phyloP scores from a whole-genome alignment of 495 filamentous ascomycete genomes.

The Podospora pseudopauciseta region DNA sequence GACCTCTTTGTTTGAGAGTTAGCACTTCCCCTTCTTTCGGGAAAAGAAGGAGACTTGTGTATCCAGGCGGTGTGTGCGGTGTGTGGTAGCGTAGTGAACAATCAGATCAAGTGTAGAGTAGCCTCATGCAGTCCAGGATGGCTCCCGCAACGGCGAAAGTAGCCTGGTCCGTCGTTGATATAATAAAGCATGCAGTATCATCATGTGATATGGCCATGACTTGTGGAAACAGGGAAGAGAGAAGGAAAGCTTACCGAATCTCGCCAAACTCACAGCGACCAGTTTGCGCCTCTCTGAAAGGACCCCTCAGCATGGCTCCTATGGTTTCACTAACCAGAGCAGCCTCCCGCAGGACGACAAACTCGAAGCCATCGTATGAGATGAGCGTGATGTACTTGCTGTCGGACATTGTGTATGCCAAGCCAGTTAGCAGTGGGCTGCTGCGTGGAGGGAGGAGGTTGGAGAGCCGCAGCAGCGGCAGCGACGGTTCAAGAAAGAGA shows the following conservation, averaged over 20 bases:
- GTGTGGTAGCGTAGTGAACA: slow-evolving; percentile 11
- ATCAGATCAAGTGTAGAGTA: slow-evolving; percentile 61
- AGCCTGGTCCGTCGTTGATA: slow-evolving; percentile 37
- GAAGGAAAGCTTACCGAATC: slow-evolving; percentile 57
- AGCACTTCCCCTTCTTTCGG: slow-evolving; percentile 1
- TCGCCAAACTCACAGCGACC: slow-evolving; percentile 66
- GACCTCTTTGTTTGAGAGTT: slow-evolving; percentile 51
- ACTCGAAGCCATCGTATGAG: slow-evolving; percentile 85
- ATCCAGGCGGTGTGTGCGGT: slow-evolving; percentile 3
- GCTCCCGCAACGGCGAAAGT: neutral
- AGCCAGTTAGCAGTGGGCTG: slow-evolving; percentile 1
- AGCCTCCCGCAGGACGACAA: slow-evolving; percentile 73
- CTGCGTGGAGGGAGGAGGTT: neutral
- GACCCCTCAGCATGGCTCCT: slow-evolving; percentile 80
- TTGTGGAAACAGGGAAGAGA: neutral
- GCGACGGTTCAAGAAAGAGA: neutral
- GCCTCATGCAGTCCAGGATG: slow-evolving; percentile 43
- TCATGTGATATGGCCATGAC: slow-evolving; percentile 28
- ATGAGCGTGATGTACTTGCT: slow-evolving; percentile 79
- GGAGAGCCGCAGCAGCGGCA: neutral
- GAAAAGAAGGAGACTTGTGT: neutral
- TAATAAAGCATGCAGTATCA: slow-evolving; percentile 43
- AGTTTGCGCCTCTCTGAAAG: slow-evolving; percentile 64
- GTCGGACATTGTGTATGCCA: slow-evolving; percentile 15
- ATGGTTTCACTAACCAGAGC: slow-evolving; percentile 73